Base-by-base conservation (phyloP, 2,329 filamentous ascomycete species). In the Colletotrichum lindemuthianum region DNA sequence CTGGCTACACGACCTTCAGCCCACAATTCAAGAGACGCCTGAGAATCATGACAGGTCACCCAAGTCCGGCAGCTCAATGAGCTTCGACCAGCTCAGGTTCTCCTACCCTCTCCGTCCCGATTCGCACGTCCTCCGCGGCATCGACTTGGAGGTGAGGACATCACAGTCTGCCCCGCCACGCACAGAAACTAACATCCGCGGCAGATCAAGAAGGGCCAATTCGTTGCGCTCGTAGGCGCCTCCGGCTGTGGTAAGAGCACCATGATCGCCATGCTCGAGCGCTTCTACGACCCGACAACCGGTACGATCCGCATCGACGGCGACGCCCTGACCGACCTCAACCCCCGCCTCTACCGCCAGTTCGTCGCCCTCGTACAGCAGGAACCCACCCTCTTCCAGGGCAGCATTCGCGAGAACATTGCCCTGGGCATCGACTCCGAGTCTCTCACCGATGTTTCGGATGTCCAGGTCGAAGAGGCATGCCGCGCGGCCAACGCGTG, bases 221-320 rank as follows among this genome's bases (percentile, higher is more conserved):
- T 82, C 52, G 76, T 83, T 4, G 86, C 84, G 0, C 76, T 88
- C 16, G 85, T 88, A 0, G 86, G 86, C 2, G 76, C 83, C 12
- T 84, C 82, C 0, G 85, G 86, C 6, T 86, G 84, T 59, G 86
- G 86, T 2, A 90, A 90, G 71, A 86, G 83, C 1, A 90, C 88
- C 1, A 84, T 87, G 59, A 80, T 90, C 57, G 81, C 83, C 11
- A 76, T 84, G 67, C 73, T 84, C 0, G 78, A 83, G 65, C 76
- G 81, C 2, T 81, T 81, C 69, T 82, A 82, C 69, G 76, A 80
- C 53, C 76, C 78, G 0, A 74, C 74, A 1, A 73, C 72, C 5
- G 87, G 87, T 1, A 70, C 68, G 2, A 82, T 89, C 41, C 71
- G 69, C 10, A 75, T 88, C 15, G 82, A 81, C 52, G 74, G 72